Conservation (phyloP, 352 stramenopile species). For the Globisporangium ultimum region DNA sequence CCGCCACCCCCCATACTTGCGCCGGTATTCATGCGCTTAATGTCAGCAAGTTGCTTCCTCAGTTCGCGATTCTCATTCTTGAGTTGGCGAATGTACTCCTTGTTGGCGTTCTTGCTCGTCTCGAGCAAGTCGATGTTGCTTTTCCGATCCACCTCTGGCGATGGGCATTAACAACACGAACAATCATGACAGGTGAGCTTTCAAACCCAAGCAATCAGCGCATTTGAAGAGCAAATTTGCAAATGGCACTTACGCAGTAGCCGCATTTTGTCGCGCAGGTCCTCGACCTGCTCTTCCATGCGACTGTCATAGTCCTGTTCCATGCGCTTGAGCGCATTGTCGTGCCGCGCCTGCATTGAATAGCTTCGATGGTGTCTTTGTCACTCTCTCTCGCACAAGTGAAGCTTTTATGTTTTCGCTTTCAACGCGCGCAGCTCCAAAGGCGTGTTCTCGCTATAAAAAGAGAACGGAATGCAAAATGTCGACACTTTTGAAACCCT, state of each 20-base stretch:
- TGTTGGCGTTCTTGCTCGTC: constrained; percentile 88
- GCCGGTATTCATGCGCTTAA: constrained; percentile 48
- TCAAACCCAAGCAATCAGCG: too few species aligned
- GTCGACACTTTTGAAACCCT: not conserved
- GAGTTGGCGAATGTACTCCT: constrained; percentile 85
- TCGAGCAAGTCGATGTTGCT: constrained; percentile 83
- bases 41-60: constrained; percentile 76
- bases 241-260: constrained; percentile 55
- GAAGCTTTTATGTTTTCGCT: too few species aligned
- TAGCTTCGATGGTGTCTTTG: too few species aligned
- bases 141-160: constrained; percentile 80
- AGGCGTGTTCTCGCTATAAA: constrained; percentile 1
- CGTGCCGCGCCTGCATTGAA: constrained; percentile 56
- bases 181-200: not conserved
- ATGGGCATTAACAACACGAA: not conserved
- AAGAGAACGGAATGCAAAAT: not conserved
- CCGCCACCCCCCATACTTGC: constrained; percentile 16
- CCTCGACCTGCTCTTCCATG: constrained; percentile 83
- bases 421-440: not conserved
- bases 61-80: constrained; percentile 89
- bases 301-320: constrained; percentile 78
- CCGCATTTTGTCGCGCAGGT: constrained; percentile 83
- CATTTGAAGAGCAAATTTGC: too few species aligned
- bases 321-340: constrained; percentile 72
- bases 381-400: not conserved